Evolutionary conservation across 257 asterid species (phyloP), one percentile per base, ranked within the genome.

Genomic region (Cinchona pubescens): DNA sequence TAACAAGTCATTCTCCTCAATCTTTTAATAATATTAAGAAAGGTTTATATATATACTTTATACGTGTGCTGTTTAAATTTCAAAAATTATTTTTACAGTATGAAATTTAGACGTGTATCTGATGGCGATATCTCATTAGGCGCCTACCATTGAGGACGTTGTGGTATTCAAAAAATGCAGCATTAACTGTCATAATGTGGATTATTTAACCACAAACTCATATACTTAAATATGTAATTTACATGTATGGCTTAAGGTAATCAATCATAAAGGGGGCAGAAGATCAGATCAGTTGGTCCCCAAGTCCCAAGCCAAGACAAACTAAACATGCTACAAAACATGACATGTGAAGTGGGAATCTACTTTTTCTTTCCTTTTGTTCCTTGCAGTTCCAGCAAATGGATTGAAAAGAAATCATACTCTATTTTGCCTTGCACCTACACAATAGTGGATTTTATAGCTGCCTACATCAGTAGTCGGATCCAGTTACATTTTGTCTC

Each of bases 261-360:
- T 58, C 72, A 75, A 75, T 58, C 72, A 46, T 64, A 70, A 60
- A 43, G 69, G 58, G 53, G 23, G 34, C 59, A 79, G 79, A 79
- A 60, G 81, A 83, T 76, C 46, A 62, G 82, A 65, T 80, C 38
- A 70, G 69, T 73, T 75, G 79, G 83, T 75, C 83, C 82, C 81
- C 66, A 75, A 75, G 13, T 30, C 67, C 67, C 73, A 75, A 71
- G 85, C 85, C 63, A 80, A 75, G 82, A 80, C 83, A 80, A 83
- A 80, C 53, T 32, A 76, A 80, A 67, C 82, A 74, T 78, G 82
- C 79, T 55, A 43, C 59, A 25, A 77, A 79, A 80, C 78, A 75
- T 69, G 35, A 75, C 87, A 81, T 81, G 85, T 84, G 87, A 73
- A 84, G 69, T 75, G 79, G 83, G 85, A 84, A 84, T 84, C 83